Percentiles rank a stretch among this genome's conserved stretches.
These are phyloP conservation scores for Dianthus caryophyllus DNA, from an alignment of 148 eudicot species.

Conservation along the genomic window DNA sequence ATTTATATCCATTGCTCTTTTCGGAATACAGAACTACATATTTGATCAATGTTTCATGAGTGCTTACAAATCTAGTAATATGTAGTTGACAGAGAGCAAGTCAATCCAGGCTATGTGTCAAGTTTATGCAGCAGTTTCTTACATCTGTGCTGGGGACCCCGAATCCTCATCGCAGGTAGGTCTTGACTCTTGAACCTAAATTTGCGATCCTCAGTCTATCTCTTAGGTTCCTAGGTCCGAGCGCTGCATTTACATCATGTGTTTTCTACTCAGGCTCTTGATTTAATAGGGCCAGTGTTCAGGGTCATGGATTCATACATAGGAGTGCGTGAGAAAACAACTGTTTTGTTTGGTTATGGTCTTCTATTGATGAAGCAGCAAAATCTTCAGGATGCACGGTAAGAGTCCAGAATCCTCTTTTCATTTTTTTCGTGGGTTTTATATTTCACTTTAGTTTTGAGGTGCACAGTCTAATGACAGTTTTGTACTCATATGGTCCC, in stretches of 20 bases:
- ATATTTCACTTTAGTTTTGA: not conserved
- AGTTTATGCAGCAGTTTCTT: constrained; percentile 84
- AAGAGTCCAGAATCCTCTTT: constrained; percentile 11
- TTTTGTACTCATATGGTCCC: too few species aligned
- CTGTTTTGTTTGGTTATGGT: constrained; percentile 85
- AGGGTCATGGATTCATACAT: constrained; percentile 74
- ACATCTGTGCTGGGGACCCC: constrained; percentile 79
- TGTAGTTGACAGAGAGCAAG: constrained; percentile 85
- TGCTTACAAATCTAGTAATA: constrained; percentile 5
- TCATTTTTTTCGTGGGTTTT: not conserved
- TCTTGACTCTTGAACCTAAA: not conserved
- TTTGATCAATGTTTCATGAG: not conserved
- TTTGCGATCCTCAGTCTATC: not conserved
- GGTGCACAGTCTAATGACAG: too few species aligned
- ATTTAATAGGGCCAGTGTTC: constrained; percentile 81
- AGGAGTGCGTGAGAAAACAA: constrained; percentile 88
- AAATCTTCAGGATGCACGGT: constrained; percentile 96
- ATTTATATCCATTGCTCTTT: not conserved
- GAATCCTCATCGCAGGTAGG: constrained; percentile 78
- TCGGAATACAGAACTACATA: not conserved
- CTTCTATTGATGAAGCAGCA: constrained; percentile 89
- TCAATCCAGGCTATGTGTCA: constrained; percentile 86
- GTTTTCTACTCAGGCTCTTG: constrained; percentile 65
- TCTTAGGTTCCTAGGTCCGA: constrained; percentile 1
- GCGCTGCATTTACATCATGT: constrained; percentile 6